Evolutionary conservation across 176 grass and related monocot species (phyloP).

Genomic region (Elymus sibiricus): DNA sequence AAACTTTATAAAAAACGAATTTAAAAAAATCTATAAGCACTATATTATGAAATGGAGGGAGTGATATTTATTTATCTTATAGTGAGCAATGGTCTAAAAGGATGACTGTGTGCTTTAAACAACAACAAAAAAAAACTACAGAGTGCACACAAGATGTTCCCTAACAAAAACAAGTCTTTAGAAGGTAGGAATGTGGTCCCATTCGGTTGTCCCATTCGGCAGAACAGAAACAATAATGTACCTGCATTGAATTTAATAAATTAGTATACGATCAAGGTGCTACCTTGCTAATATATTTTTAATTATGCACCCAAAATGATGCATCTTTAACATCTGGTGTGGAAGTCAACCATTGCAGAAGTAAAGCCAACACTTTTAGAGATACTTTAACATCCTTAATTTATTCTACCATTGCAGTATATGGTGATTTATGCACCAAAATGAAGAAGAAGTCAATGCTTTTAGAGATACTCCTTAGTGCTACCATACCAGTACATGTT

Average conservation of each 20-base stretch:
- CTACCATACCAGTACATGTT: no score
- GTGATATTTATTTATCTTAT: not conserved
- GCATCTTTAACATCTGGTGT: no score
- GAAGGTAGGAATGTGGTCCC: not conserved
- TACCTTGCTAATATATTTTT: not conserved
- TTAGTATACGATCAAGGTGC: not conserved
- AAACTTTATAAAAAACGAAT: no score
- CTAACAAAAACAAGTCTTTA: not conserved
- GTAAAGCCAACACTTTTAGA: no score
- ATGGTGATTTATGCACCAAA: no score
- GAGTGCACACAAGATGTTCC: not conserved
- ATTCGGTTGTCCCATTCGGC: not conserved
- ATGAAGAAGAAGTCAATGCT: no score
- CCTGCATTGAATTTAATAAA: not conserved
- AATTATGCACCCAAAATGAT: not conserved
- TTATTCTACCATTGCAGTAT: no score
- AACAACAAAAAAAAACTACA: not conserved
- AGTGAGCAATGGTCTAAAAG: not conserved
- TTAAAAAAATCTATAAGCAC: no score
- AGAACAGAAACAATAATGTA: not conserved
- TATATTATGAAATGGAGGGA: no score
- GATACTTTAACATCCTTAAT: no score
- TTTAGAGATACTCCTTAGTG: not conserved
- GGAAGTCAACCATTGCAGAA: no score
- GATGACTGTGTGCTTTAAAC: not conserved